Evolutionary conservation across 257 asterid species (phyloP).

Genomic region (Nicotiana tabacum): DNA sequence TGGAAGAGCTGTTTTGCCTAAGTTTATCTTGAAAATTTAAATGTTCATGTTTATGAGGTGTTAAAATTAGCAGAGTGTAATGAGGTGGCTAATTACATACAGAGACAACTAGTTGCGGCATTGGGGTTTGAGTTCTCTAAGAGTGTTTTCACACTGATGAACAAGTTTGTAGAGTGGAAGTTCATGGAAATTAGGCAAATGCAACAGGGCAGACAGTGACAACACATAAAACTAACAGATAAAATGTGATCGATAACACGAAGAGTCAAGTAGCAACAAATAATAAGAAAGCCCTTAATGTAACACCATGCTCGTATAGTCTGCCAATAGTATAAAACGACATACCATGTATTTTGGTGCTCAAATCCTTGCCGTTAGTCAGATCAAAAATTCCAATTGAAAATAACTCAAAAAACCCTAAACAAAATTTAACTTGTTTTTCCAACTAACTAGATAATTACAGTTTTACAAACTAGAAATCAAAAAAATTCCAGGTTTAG

Average conservation of each 20-base stretch:
- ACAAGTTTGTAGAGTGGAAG: no score
- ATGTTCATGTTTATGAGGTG: constrained; percentile 38
- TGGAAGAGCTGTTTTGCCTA: constrained; percentile 64
- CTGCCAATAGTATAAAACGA: background rate
- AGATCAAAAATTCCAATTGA: no score
- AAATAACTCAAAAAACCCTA: no score
- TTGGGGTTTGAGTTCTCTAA: constrained; percentile 78
- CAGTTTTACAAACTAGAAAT: background rate
- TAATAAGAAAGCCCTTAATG: constrained; percentile 16
- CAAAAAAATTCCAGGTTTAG: no score
- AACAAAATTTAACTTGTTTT: no score
- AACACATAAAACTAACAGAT: background rate
- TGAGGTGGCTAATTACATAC: constrained; percentile 80
- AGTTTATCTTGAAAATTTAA: constrained; percentile 60
- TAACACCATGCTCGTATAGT: constrained; percentile 55
- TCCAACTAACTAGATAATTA: no score
- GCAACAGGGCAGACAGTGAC: background rate
- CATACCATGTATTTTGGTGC: no score
- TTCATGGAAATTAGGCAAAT: background rate
- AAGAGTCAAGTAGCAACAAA: constrained; percentile 16
- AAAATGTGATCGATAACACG: background rate
- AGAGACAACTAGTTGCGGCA: constrained; percentile 52
- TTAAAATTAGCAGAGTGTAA: constrained; percentile 41
- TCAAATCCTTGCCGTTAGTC: no score
- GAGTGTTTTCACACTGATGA: no score